These are phyloP conservation scores for Coemansia sp. DNA, from an alignment of 371 early-diverging fungal species.

Conservation along the genomic window DNA sequence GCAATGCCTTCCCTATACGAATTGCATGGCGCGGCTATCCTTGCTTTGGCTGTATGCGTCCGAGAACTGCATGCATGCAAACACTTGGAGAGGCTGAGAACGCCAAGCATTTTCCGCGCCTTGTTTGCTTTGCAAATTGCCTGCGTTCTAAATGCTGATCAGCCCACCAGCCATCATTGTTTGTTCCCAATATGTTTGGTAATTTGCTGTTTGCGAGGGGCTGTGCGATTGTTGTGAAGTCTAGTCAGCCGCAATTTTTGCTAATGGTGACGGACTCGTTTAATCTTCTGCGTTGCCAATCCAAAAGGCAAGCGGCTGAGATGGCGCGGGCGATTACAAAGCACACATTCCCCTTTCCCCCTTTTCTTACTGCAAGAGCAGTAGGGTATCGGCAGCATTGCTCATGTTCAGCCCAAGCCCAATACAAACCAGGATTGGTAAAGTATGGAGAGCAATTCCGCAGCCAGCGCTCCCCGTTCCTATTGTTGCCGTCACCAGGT, in stretches of 20 bases:
- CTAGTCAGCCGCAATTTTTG: constrained; percentile 1
- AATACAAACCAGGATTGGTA: not conserved
- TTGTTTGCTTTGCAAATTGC: not conserved
- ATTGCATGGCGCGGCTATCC: not conserved
- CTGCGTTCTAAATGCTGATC: constrained; percentile 13
- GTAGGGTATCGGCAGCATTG: constrained; percentile 6
- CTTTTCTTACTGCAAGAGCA: not conserved
- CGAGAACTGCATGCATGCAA: constrained; percentile 2
- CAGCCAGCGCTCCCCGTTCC: constrained; percentile 5
- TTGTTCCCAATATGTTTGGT: constrained; percentile 1
- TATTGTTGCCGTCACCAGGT: not conserved
- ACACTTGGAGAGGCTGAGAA: constrained; percentile 3
- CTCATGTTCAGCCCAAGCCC: not conserved
- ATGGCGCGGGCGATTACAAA: constrained; percentile 14
- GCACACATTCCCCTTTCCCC: not conserved
- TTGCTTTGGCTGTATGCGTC: not conserved
- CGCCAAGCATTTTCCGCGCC: constrained; percentile 5
- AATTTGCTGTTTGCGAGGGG: not conserved
- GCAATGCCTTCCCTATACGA: not conserved
- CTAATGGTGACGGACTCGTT: not conserved
- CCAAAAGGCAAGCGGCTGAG: not conserved
- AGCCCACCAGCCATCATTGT: constrained; percentile 1
- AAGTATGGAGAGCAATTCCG: constrained; percentile 4
- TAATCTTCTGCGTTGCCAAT: not conserved
- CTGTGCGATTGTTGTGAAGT: not conserved